phyloP scores from a whole-genome alignment of 495 filamentous ascomycete species.

The Chaetomium tenue region DNA sequence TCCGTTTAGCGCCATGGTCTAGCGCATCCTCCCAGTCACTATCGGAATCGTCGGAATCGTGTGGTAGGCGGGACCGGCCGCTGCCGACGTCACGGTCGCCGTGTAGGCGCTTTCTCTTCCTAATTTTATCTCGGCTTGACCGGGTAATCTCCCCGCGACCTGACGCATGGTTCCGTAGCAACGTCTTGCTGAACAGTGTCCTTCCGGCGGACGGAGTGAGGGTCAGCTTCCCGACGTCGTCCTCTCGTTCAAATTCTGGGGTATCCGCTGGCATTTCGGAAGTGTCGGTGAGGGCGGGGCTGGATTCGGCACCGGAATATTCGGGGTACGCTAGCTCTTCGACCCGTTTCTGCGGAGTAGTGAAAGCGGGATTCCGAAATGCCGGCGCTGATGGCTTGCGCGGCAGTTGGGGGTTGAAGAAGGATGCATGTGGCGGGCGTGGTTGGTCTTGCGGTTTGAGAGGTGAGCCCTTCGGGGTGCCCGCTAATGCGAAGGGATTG shows the following conservation, averaged over 20 bases:
- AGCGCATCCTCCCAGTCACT: slow-evolving; percentile 33
- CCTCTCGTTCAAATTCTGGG: slow-evolving; percentile 42
- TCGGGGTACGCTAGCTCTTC: slow-evolving; percentile 64
- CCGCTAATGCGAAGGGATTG: slow-evolving; percentile 39
- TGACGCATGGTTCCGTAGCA: slow-evolving; percentile 46
- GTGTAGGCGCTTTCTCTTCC: slow-evolving; percentile 47
- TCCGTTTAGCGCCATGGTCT: slow-evolving; percentile 30
- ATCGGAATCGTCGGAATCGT: slow-evolving; percentile 61
- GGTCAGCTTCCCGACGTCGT: slow-evolving; percentile 39
- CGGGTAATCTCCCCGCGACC: slow-evolving; percentile 45
- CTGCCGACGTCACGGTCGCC: slow-evolving; percentile 47
- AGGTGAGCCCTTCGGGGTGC: slow-evolving; percentile 25
- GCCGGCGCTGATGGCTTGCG: slow-evolving; percentile 42
- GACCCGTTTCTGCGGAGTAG: slow-evolving; percentile 69
- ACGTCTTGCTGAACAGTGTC: slow-evolving; percentile 42
- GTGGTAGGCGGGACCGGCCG: slow-evolving; percentile 39
- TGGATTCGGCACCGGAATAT: slow-evolving; percentile 75
- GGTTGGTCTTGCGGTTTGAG: slow-evolving; percentile 39
- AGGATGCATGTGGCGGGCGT: slow-evolving; percentile 37
- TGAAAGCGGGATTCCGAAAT: slow-evolving; percentile 71
- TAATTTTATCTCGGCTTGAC: slow-evolving; percentile 41
- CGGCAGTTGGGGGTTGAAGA: slow-evolving; percentile 40
- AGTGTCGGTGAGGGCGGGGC: slow-evolving; percentile 63
- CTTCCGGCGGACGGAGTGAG: slow-evolving; percentile 43
- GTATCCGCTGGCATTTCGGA: slow-evolving; percentile 59